Conservation (phyloP, 495 filamentous ascomycete species). For the Hypoxylon trugodes region DNA sequence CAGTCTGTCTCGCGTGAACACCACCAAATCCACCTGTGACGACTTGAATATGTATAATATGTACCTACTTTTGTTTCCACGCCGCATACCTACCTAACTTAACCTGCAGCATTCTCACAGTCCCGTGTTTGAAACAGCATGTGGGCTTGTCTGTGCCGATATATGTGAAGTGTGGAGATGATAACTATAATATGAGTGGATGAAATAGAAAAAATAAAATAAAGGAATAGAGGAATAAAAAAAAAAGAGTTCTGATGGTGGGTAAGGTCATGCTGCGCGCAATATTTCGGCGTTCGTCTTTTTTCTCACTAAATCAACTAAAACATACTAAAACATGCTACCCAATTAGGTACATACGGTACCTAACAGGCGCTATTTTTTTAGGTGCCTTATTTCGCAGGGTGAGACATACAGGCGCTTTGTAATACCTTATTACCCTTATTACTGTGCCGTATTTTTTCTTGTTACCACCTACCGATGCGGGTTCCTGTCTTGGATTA, state of each 20-base stretch:
- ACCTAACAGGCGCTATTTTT: too few relatives aligned
- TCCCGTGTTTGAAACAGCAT: conserved; percentile 40
- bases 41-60: background rate
- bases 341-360: too few relatives aligned
- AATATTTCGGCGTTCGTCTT: conserved; percentile 1
- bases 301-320: background rate
- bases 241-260: too few relatives aligned
- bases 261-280: conserved; percentile 24
- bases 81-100: conserved; percentile 12
- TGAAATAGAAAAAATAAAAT: too few relatives aligned
- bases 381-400: too few relatives aligned
- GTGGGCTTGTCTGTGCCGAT: conserved; percentile 28
- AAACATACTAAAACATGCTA: conserved; percentile 12
- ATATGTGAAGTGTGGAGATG: too few relatives aligned
- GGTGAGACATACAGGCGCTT: conserved; percentile 17
- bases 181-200: too few relatives aligned
- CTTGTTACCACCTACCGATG: conserved; percentile 24
- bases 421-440: conserved; percentile 25
- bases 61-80: conserved; percentile 6
- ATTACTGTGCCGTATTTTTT: conserved; percentile 12
- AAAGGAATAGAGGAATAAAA: background rate
- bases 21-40: conserved; percentile 22
- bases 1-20: conserved; percentile 38
- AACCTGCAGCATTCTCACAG: conserved; percentile 30
- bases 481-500: conserved; percentile 35